phyloP scores from a whole-genome alignment of 2,329 filamentous ascomycete genomes.

The Pseudogymnoascus verrucosus region DNA sequence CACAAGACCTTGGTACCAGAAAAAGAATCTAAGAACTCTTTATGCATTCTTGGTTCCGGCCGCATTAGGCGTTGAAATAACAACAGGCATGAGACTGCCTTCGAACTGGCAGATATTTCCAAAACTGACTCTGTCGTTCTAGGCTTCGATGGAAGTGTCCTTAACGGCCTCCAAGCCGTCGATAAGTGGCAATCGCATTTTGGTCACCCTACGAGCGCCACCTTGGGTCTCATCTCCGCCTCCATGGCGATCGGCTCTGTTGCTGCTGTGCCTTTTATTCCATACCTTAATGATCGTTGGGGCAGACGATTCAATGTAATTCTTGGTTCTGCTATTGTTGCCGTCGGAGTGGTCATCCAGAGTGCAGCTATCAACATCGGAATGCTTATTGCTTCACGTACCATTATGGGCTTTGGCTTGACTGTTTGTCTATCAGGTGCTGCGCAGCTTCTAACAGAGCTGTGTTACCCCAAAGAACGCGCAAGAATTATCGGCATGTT shows the following conservation, averaged over 20 bases:
- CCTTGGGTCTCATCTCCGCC: constrained; percentile 36
- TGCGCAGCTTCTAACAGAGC: constrained; percentile 30
- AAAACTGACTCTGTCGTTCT: neutral
- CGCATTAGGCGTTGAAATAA: constrained; percentile 18
- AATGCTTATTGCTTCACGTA: constrained; percentile 10
- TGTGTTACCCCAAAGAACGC: constrained; percentile 29
- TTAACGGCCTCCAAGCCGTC: constrained; percentile 20
- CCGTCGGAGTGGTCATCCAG: constrained; percentile 31
- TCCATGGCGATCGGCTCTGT: constrained; percentile 36
- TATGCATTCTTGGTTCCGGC: constrained; percentile 16
- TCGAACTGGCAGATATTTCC: neutral
- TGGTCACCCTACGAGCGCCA: constrained; percentile 31
- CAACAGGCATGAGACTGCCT: neutral
- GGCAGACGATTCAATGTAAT: constrained; percentile 33
- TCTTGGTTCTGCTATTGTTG: constrained; percentile 29
- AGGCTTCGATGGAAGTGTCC: constrained; percentile 20
- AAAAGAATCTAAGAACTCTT: constrained; percentile 18
- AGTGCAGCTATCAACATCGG: constrained; percentile 23
- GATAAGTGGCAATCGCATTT: constrained; percentile 26
- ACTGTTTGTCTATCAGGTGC: constrained; percentile 30
- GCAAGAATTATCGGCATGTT: constrained; percentile 28
- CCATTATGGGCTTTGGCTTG: constrained; percentile 29
- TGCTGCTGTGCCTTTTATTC: constrained; percentile 35
- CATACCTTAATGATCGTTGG: constrained; percentile 30
- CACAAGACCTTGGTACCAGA: constrained; percentile 19